phyloP scores from a whole-genome alignment of 495 filamentous ascomycete species.

The Aspergillus kassunensis region DNA sequence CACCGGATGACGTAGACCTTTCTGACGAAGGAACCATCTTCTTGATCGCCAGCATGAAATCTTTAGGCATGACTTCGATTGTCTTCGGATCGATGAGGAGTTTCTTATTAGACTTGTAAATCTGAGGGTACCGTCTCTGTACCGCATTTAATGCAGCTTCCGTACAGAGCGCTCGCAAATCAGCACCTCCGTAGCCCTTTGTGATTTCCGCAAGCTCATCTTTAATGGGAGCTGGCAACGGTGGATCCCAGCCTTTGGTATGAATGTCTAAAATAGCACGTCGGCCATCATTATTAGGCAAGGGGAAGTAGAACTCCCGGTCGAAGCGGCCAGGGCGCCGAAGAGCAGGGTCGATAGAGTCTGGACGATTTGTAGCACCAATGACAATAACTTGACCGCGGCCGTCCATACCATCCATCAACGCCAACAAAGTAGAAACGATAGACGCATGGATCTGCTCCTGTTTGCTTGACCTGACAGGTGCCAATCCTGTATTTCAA shows the following conservation, averaged over 20 bases:
- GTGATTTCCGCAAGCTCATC: slow-evolving; percentile 78
- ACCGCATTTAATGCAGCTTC: slow-evolving; percentile 99
- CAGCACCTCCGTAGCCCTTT: slow-evolving; percentile 95
- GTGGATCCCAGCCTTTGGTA: slow-evolving; percentile 86
- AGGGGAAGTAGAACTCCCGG: slow-evolving; percentile 94
- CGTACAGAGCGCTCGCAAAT: slow-evolving; percentile 89
- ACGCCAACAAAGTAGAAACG: slow-evolving; percentile 85
- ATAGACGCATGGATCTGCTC: slow-evolving; percentile 99
- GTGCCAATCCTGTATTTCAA: slow-evolving; percentile 71
- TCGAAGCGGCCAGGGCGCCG: slow-evolving; percentile 97
- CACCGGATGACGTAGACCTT: slow-evolving; percentile 75
- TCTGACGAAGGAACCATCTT: slow-evolving; percentile 95
- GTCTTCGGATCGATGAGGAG: slow-evolving; percentile 79
- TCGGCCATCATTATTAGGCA: slow-evolving; percentile 74
- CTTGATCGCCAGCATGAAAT: slow-evolving; percentile 95
- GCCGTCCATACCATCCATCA: slow-evolving; percentile 99
- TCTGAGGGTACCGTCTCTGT: slow-evolving; percentile 91
- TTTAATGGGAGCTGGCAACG: slow-evolving; percentile 72
- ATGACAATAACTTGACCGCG: slow-evolving; percentile 98
- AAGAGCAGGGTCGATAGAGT: slow-evolving; percentile 96
- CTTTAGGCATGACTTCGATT: slow-evolving; percentile 80
- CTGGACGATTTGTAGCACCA: slow-evolving; percentile 93
- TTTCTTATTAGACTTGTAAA: slow-evolving; percentile 88
- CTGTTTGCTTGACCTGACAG: slow-evolving; percentile 93
- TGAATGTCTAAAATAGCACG: slow-evolving; percentile 91